Evolutionary conservation across 2,329 filamentous ascomycete species (phyloP).

Genomic region (Fusarium sarcochroum): DNA sequence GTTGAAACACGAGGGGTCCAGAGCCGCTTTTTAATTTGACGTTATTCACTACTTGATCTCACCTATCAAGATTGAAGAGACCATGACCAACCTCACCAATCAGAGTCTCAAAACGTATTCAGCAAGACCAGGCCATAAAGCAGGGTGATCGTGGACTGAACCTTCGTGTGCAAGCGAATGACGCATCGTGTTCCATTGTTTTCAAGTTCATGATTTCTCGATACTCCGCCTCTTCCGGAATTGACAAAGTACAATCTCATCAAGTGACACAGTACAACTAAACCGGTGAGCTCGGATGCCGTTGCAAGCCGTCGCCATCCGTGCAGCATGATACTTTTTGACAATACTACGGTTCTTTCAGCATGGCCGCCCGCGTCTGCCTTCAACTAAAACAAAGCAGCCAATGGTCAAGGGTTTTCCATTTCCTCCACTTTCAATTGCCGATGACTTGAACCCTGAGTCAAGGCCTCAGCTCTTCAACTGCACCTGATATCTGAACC

Average conservation of each 20-base stretch:
- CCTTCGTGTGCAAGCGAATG: constrained; percentile 1
- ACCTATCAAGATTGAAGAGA: not conserved
- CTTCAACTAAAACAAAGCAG: not conserved
- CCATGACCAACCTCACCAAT: not conserved
- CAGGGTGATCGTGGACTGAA: not conserved
- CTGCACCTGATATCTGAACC: constrained; percentile 17
- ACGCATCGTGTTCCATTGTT: not conserved
- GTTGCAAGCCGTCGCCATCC: constrained; percentile 37
- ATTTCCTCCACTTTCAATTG: constrained; percentile 8
- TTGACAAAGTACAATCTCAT: constrained; percentile 4
- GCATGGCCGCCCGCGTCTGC: not conserved
- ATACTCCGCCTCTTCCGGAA: constrained; percentile 17
- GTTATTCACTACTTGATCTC: constrained; percentile 23
- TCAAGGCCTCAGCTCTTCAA: constrained; percentile 2
- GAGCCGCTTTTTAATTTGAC: constrained; percentile 42
- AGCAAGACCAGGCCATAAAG: not conserved
- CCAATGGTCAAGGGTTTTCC: constrained; percentile 8
- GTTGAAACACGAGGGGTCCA: constrained; percentile 15
- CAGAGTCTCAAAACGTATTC: not conserved
- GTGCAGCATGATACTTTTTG: constrained; percentile 9
- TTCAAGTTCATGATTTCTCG: constrained; percentile 3
- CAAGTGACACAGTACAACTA: constrained; percentile 33
- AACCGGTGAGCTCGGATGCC: constrained; percentile 20
- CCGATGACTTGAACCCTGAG: constrained; percentile 25
- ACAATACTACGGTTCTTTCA: constrained; percentile 8